Base-by-base conservation (phyloP, 2,329 filamentous ascomycete genomes). In the Alternaria brassicicola region DNA sequence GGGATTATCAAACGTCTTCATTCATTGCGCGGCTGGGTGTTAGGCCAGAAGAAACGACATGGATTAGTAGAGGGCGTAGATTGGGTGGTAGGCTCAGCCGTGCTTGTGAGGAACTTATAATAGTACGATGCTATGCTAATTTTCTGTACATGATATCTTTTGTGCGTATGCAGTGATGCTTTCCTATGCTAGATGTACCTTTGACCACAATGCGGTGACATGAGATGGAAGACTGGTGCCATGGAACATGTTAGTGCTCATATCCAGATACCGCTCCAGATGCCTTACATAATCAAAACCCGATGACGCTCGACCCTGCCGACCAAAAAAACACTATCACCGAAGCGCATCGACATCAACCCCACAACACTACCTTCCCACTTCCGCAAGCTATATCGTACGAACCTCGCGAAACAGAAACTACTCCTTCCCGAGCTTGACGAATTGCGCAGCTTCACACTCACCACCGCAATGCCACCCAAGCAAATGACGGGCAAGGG, bases 401-500 rank as follows among this genome's bases (percentile, higher is more conserved):
- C 42, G 62, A 30, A 2, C 19, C 45, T 21, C 2, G 12, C 12
- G 49, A 9, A 13, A 39, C 6, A 13, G 6, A 13, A 10, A 17
- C 36, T 10, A 6, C 7, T 31, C 23, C 33, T 2, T 33, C 2
- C 21, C n/a, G 15, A 19, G 9, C 25, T 45, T 55, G 39, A 60
- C 42, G 17, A 30, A 46, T n/a, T 26, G 3, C 9, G 28, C 30
- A 60, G 57, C 33, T 5, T 45, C 28, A 21, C 26, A 25, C 30
- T 15, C 38, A 52, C 26, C 43, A 45, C 39, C 47, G 36, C 33
- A 56, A 75, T 75, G 72, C 59, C 74, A 63, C 73, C 73, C 50
- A 76, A 75, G 59, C 59, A 65, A 55, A 52, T 70, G 53, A 59
- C 61, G 43, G 61, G 63, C 62, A 69, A 68, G 59, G 66, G 68